Evolutionary conservation across 2,329 filamentous ascomycete genomes (phyloP), one percentile per base, ranked within the genome.

Genomic region (Myriosclerotinia curreyana): DNA sequence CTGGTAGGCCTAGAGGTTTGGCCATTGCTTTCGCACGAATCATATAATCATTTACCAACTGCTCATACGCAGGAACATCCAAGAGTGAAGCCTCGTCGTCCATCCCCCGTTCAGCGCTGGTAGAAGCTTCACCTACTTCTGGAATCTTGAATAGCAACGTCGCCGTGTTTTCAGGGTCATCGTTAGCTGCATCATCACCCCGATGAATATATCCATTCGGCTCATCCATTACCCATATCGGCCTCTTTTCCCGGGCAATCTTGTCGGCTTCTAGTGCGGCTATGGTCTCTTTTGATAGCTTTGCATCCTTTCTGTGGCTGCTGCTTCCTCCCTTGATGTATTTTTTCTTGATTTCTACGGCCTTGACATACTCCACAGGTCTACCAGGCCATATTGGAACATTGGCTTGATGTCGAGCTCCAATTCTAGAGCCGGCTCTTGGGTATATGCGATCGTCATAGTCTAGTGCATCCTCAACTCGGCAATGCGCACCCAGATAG

Each of bases 371-470:
- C 75, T 96, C 83, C n/a, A 98, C 88, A 0, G 92, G 88, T 62
- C 86, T 86, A 6, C 94, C 95, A 63, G 89, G 89, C 95, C 95
- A 99, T 7, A 90, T 82, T 56, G 84, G 81, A 42, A 96, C 90
- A 70, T 87, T 88, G 5, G 95, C 94, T 79, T 99, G 95, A 76
- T 98, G 92, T 63, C 92, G 87, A 12, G 92, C 91, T 9, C 95
- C 95, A 46, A 98, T 81, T 46, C 95, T 89, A 63, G 95, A 98
- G 74, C 93, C 96, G 20, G 95, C 94, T 69, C 95, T 89, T 11
- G 95, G 95, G 74, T 98, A 98, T 69, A 99, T 98, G 68, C 95
- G 88, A 76, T 99, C 95, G 73, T 99, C 95, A 74, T 96, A 96
- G 75, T 99, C 95, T 38, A 99, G 81, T 0, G 92, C 95, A 78